Percentiles rank a stretch among this genome's conserved stretches.
Conservation (phyloP, 1,139 yeast genomes). For the Arxiozyma heterogenica region DNA sequence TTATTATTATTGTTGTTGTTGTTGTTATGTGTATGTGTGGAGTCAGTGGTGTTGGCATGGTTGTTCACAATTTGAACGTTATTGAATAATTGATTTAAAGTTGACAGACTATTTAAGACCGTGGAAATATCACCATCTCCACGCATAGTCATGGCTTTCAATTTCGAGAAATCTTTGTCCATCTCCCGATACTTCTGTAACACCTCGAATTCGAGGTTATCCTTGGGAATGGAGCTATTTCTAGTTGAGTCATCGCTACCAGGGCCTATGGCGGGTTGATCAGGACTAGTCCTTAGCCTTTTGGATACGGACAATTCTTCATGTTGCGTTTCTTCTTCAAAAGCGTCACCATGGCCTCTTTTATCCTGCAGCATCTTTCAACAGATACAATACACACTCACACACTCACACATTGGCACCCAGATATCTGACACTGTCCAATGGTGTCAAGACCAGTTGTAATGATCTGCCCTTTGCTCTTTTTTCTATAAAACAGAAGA, state of each 20-base stretch:
- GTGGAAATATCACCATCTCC: constrained; percentile 35
- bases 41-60: neutral
- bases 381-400: neutral
- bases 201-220: constrained; percentile 24
- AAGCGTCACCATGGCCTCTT: neutral
- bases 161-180: constrained; percentile 30
- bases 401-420: too few species aligned
- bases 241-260: neutral
- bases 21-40: constrained; percentile 10
- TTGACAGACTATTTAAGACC: constrained; percentile 31
- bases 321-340: neutral
- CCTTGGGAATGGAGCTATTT: neutral
- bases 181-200: constrained; percentile 30
- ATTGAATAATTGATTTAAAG: constrained; percentile 34
- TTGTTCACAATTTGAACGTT: constrained; percentile 27
- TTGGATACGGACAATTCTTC: neutral
- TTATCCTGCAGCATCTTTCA: neutral
- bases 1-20: constrained; percentile 23
- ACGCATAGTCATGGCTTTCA: constrained; percentile 35
- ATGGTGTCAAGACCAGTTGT: too few species aligned
- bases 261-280: neutral
- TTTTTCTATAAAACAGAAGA: too few species aligned
- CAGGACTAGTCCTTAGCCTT: neutral
- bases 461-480: too few species aligned
- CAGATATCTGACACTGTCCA: too few species aligned